Percentiles rank a stretch among this genome's conserved stretches.
Conservation (phyloP, 306 rosid genomes). For the Dalbergia cultrata region DNA sequence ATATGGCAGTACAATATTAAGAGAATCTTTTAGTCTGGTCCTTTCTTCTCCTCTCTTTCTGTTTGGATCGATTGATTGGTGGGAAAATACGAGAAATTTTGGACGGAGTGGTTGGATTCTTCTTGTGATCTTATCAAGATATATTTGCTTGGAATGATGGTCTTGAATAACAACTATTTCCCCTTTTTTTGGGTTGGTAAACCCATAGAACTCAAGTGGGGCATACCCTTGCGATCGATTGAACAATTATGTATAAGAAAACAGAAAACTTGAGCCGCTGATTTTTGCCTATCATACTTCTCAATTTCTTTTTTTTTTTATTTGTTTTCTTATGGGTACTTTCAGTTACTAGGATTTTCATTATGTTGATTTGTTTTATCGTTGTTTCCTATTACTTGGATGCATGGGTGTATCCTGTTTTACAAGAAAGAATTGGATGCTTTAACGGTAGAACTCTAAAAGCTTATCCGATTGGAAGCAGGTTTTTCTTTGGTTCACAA, state of each 20-base stretch:
- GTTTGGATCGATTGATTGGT: constrained; percentile 25
- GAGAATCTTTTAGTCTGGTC: constrained; percentile 24
- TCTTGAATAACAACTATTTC: background rate
- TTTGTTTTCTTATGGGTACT: background rate
- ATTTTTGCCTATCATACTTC: background rate
- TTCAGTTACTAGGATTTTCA: background rate
- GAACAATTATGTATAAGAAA: background rate
- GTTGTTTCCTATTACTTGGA: constrained; percentile 20
- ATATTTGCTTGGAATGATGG: constrained; percentile 8
- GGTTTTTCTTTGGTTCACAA: constrained; percentile 28
- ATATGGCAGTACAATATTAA: background rate
- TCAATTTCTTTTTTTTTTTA: no score
- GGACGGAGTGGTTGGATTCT: background rate
- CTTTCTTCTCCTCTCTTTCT: background rate
- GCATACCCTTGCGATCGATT: background rate
- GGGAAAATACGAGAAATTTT: background rate
- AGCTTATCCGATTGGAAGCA: constrained; percentile 30
- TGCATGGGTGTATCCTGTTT: background rate
- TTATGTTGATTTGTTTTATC: constrained; percentile 15
- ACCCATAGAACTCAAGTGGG: background rate
- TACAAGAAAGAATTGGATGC: constrained; percentile 35
- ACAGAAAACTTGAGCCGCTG: background rate
- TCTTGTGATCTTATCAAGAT: background rate
- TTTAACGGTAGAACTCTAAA: constrained; percentile 14
- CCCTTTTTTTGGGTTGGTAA: background rate